Evolutionary conservation across 768 basidiomycete species (phyloP).

Genomic region (Termitomyces sp.): DNA sequence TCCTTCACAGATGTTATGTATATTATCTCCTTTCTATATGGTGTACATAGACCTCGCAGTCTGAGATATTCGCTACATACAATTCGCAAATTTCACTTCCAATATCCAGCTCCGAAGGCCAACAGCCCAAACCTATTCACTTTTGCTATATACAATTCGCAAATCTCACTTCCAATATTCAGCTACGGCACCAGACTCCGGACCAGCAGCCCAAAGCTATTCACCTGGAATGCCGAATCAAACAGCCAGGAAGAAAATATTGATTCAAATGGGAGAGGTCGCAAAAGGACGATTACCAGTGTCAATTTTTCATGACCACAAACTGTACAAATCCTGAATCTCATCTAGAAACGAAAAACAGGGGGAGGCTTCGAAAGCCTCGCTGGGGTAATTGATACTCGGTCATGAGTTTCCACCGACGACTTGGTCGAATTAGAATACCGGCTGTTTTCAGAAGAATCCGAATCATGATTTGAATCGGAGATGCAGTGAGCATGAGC

Average conservation of each 20-base stretch:
- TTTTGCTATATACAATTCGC: too few species aligned
- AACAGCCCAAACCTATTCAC: not conserved
- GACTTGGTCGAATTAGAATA: constrained; percentile 1
- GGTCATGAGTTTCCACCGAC: not conserved
- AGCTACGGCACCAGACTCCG: not conserved
- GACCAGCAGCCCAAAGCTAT: not conserved
- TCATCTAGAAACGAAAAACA: constrained; percentile 9
- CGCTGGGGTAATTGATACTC: not conserved
- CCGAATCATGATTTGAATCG: not conserved
- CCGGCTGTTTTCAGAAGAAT: not conserved
- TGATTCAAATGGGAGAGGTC: not conserved
- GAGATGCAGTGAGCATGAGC: not conserved
- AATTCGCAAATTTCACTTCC: not conserved
- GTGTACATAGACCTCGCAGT: too few species aligned
- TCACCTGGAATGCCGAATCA: too few species aligned
- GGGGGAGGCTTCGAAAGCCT: constrained; percentile 16
- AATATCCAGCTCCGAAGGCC: not conserved
- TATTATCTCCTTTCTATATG: too few species aligned
- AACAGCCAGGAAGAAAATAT: too few species aligned
- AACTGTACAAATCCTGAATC: not conserved
- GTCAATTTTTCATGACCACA: not conserved
- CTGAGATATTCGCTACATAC: too few species aligned
- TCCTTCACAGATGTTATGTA: too few species aligned
- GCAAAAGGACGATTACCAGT: not conserved
- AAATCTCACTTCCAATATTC: not conserved